Evolutionary conservation across 2,329 filamentous ascomycete genomes (phyloP), one percentile per base, ranked within the genome.

Genomic region (Acephala macrosclerotiorum): DNA sequence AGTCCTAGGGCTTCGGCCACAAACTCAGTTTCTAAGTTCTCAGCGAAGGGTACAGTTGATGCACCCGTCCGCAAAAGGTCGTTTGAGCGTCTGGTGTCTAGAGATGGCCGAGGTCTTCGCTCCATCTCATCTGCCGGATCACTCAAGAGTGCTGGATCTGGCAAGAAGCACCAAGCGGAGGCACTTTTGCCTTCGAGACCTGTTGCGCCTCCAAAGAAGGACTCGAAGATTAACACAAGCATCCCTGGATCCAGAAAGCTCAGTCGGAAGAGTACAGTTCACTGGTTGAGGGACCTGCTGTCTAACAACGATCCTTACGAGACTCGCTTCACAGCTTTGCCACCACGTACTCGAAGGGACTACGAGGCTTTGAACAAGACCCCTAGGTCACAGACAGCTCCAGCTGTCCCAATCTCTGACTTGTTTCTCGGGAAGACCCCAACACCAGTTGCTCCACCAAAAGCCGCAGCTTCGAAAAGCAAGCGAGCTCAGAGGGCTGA

Each of bases 241-340:
- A 16, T 33, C 9, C 55, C 33, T 59, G 64, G 2, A 63, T 64
- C 14, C 33, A 66, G 38, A 9, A 70, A 65, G 12, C 61, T 65
- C 11, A 63, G 51, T 35, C 61, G 63, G 11, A 70, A 68, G 25
- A 72, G 68, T 29, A 73, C 70, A 20, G 70, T 75, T 45, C 66
- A 72, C 35, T 76, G 74, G 74, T 66, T 75, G 18, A 71, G 67
- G 67, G 70, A 74, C 38, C 29, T 75, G 40, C 62, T 75, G 26
- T 67, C 68, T 3, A 73, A 60, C 36, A 72, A 68, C 47, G 71
- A 62, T 18, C 65, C 72, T 36, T 74, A 75, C 45, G 69, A 72
- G 42, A 61, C 72, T 56, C 71, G 69, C 53, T 68, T 75, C 42
- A 76, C 74, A 47, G 67, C 71, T 38, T 51, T 75, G 9, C 73